Base-by-base conservation (phyloP, 2,329 filamentous ascomycete genomes). In the Claviceps spartinae region DNA sequence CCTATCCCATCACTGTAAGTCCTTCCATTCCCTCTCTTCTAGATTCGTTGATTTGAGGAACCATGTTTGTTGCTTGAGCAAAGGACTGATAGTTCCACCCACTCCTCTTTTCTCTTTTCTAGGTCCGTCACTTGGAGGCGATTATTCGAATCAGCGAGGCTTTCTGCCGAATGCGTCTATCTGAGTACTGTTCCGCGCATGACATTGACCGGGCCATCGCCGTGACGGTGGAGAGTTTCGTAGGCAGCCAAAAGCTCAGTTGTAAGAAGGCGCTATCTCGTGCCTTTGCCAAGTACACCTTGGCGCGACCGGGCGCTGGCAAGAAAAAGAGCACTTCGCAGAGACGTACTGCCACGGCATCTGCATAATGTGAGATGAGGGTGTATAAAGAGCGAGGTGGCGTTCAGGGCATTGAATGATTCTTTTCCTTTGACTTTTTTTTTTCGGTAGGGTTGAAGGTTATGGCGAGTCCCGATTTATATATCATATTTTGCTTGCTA, bases 151-250 rank as follows among this genome's bases (percentile, higher is more conserved):
- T 95, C 63, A 84, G 83, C 53, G 93, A 98, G 67, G 73, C 90
- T 0, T 98, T 98, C 72, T 94, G 87, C 69, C 91, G 95, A 63
- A 98, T 98, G 93, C 85, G 93, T 14, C 75, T 98, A n/a, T 93
- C 87, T 0, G 93, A 98, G 59, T 97, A 95, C 73, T 95, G 91
- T 69, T 85, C 85, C 5, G 72, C 86, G 1, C 80, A 86, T 54
- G 93, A 98, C 64, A 95, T 98, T 60, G 93, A 98, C 69, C 88
- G 93, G 44, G 93, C 93, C 53, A 98, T 98, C 63, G 88, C 90
- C 14, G 93, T 98, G 6, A 95, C 93, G 0, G 88, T 98, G 2
- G 90, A 97, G 59, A 94, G 87, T 52, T 98, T 98, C 63, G 88
- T 98, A 44, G 88, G 86, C 55, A 94, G 87, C 61, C 93, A 98